These are phyloP conservation scores for Oropetium thomaeum DNA, from an alignment of 176 grass and related monocot genomes.

Conservation along the genomic window DNA sequence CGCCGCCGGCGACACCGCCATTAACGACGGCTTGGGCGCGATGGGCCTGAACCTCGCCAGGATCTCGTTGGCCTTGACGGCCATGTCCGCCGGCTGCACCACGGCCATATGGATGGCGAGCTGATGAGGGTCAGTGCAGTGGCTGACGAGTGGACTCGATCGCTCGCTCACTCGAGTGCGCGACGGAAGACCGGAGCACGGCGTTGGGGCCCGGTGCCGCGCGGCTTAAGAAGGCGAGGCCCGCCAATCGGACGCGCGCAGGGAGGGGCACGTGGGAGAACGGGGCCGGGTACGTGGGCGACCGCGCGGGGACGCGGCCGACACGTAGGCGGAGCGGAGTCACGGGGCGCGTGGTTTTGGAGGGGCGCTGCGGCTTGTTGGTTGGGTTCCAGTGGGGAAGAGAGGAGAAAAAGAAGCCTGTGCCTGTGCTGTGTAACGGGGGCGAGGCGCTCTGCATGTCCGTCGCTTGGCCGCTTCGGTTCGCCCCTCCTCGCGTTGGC, in stretches of 20 bases:
- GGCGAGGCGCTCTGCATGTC: background rate
- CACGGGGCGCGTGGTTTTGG: slow-evolving; percentile 31
- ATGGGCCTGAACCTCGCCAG: slow-evolving; percentile 85
- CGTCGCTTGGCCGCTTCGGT: slow-evolving; percentile 23
- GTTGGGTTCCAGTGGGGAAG: slow-evolving; percentile 27
- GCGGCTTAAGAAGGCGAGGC: slow-evolving; percentile 44
- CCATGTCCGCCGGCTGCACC: slow-evolving; percentile 62
- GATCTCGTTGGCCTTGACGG: slow-evolving; percentile 92
- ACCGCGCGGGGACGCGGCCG: slow-evolving; percentile 48
- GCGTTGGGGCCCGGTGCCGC: background rate
- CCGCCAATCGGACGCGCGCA: slow-evolving; percentile 82
- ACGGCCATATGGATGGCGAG: slow-evolving; percentile 43
- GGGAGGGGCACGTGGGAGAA: slow-evolving; percentile 59
- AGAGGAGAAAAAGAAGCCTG: background rate
- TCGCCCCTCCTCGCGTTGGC: slow-evolving; percentile 14
- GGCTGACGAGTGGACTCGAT: background rate
- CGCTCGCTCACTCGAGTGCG: background rate
- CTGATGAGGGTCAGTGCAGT: background rate
- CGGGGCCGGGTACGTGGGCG: slow-evolving; percentile 76
- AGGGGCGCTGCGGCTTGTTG: no score
- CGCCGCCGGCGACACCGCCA: background rate
- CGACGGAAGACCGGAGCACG: slow-evolving; percentile 6
- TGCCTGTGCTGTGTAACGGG: background rate
- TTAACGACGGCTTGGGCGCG: slow-evolving; percentile 68
- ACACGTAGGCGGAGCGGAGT: slow-evolving; percentile 63